Conservation (phyloP, 2,329 filamentous ascomycete species). For the Nothophaeocryptopus gaeumannii region DNA sequence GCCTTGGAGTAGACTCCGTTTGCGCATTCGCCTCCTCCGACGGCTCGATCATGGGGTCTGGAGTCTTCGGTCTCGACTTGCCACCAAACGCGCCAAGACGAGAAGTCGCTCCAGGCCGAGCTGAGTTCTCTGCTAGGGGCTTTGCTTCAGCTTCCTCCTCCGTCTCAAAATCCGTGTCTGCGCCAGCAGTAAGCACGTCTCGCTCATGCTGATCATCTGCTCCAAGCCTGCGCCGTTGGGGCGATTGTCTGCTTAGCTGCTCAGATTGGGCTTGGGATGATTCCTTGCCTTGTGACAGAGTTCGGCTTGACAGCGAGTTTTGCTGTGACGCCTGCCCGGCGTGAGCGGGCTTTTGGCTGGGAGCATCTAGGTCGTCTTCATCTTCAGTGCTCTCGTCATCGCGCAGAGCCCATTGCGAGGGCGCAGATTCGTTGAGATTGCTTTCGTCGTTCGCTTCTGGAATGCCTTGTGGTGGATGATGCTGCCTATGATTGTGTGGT, state of each 20-base stretch:
- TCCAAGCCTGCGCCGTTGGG: slow-evolving; percentile 20
- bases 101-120: background rate
- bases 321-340: slow-evolving; percentile 12
- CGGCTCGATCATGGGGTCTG: background rate
- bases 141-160: background rate
- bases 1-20: background rate
- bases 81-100: slow-evolving; percentile 8
- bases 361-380: slow-evolving; percentile 39
- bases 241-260: background rate
- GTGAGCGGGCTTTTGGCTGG: slow-evolving; percentile 7
- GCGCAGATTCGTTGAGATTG: too few relatives aligned
- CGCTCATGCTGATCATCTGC: slow-evolving; percentile 19
- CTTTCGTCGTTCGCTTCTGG: too few relatives aligned
- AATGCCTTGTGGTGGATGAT: too few relatives aligned
- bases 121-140: background rate
- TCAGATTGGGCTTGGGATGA: background rate
- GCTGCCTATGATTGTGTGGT: too few relatives aligned
- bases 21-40: too few relatives aligned
- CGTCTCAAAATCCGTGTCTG: background rate
- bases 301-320: slow-evolving; percentile 4
- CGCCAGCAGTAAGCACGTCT: background rate
- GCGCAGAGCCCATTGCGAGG: background rate
- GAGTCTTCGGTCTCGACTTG: background rate
- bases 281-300: background rate
- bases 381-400: slow-evolving; percentile 40